These are phyloP conservation scores for Amesomyces nigricolor DNA, from an alignment of 2,329 filamentous ascomycete species.

Conservation along the genomic window DNA sequence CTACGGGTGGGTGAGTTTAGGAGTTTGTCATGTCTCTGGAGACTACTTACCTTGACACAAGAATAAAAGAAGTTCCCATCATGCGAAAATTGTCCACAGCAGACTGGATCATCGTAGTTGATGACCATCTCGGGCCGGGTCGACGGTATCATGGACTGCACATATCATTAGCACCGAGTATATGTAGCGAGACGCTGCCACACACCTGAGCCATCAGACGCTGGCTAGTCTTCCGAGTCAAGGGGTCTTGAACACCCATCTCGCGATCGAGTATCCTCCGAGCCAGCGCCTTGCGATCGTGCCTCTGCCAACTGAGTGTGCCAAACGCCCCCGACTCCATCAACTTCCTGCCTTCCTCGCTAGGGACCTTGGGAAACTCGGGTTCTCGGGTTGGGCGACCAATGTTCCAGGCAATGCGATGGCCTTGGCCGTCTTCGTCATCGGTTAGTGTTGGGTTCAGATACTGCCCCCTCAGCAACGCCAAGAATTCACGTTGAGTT, in stretches of 20 bases:
- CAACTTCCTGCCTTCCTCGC: conserved; percentile 65
- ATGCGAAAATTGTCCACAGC: conserved; percentile 93
- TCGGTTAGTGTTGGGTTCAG: conserved; percentile 22
- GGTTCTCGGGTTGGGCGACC: conserved; percentile 42
- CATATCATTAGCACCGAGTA: conserved; percentile 14
- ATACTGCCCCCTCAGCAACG: conserved; percentile 25
- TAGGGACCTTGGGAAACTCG: conserved; percentile 78
- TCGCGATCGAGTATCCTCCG: conserved; percentile 75
- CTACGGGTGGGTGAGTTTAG: conserved; percentile 40
- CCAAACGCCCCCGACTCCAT: conserved; percentile 84
- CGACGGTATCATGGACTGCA: conserved; percentile 67
- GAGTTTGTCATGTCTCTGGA: no score
- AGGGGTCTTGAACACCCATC: conserved; percentile 61
- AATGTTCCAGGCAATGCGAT: conserved; percentile 40
- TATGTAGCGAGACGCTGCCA: background rate
- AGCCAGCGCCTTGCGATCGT: conserved; percentile 56
- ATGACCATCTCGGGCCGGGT: conserved; percentile 79
- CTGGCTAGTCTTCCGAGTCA: conserved; percentile 55
- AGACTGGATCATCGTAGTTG: conserved; percentile 79
- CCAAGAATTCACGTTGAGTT: conserved; percentile 23
- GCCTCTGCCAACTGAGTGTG: conserved; percentile 46
- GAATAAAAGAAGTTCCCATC: conserved; percentile 90
- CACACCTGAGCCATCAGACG: conserved; percentile 62
- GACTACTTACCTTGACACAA: conserved; percentile 20
- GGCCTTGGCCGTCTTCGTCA: conserved; percentile 25